These are phyloP conservation scores for Tuber calosporum DNA, from an alignment of 495 filamentous ascomycete genomes.

Conservation along the genomic window DNA sequence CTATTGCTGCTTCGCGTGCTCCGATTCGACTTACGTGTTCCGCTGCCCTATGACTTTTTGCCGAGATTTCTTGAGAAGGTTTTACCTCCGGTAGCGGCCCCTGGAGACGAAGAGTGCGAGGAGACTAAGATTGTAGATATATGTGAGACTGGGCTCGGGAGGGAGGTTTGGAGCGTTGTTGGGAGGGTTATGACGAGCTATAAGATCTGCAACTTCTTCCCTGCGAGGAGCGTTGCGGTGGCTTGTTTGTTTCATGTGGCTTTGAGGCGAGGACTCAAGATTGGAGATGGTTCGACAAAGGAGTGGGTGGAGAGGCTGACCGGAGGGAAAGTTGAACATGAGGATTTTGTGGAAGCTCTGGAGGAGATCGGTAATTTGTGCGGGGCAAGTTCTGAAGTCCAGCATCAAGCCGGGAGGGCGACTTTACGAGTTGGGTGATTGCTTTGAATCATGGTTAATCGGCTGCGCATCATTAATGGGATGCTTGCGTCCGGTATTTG, in stretches of 20 bases:
- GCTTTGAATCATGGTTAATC: background rate
- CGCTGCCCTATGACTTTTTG: slow-evolving; percentile 45
- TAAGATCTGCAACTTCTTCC: slow-evolving; percentile 44
- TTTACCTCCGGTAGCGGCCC: slow-evolving; percentile 38
- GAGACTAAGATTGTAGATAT: slow-evolving; percentile 44
- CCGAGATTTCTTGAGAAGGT: slow-evolving; percentile 44
- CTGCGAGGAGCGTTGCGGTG: slow-evolving; percentile 44
- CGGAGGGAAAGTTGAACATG: slow-evolving; percentile 43
- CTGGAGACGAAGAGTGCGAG: slow-evolving; percentile 41
- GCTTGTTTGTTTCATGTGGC: slow-evolving; percentile 43
- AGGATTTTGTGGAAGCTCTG: slow-evolving; percentile 45
- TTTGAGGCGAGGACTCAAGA: slow-evolving; percentile 37
- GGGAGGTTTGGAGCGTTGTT: slow-evolving; percentile 41
- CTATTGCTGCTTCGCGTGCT: slow-evolving; percentile 46
- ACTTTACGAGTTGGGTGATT: background rate
- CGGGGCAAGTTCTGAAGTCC: background rate
- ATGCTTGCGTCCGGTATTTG: background rate
- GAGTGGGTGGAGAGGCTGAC: slow-evolving; percentile 42
- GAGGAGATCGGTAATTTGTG: slow-evolving; percentile 29
- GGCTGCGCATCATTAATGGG: background rate
- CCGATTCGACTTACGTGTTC: slow-evolving; percentile 44
- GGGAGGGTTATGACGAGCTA: slow-evolving; percentile 42
- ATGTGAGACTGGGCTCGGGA: slow-evolving; percentile 43
- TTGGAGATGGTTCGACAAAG: slow-evolving; percentile 6
- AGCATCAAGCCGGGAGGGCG: background rate